Percentiles rank a stretch among this genome's conserved stretches.
Evolutionary conservation across 345 rosid genomes (phyloP).

Genomic region (Eucalyptus tenuipes): DNA sequence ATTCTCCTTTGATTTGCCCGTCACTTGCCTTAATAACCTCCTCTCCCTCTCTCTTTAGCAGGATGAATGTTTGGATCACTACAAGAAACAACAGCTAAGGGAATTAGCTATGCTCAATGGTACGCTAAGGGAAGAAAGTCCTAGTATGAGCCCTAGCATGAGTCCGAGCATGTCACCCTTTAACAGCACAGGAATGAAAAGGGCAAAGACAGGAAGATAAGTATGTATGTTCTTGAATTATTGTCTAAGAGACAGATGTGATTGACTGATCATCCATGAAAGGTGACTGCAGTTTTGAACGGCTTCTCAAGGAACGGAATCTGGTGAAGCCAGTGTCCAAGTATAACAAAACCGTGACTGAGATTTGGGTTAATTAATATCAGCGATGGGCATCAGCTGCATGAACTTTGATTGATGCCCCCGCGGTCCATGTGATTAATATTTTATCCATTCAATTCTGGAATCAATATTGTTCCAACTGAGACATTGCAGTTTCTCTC

Average conservation of each 20-base stretch:
- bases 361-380: neutral
- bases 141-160: constrained; percentile 73
- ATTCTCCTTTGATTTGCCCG: neutral
- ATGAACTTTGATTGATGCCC: neutral
- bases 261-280: neutral
- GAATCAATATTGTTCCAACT: neutral
- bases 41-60: neutral
- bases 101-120: constrained; percentile 83
- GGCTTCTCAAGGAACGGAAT: neutral
- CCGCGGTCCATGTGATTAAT: neutral
- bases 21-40: neutral
- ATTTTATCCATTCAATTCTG: neutral
- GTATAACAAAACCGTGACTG: neutral
- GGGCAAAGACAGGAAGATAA: constrained; percentile 84
- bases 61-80: constrained; percentile 93
- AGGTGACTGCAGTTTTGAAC: neutral
- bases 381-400: neutral
- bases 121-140: constrained; percentile 82
- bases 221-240: neutral
- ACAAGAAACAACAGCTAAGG: constrained; percentile 82
- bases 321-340: neutral
- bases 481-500: neutral
- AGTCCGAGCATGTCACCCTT: constrained; percentile 92
- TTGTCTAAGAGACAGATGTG: neutral
- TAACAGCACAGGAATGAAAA: constrained; percentile 62